Evolutionary conservation across 2,329 filamentous ascomycete species (phyloP).

Genomic region (Chaetomiaceae sp.): DNA sequence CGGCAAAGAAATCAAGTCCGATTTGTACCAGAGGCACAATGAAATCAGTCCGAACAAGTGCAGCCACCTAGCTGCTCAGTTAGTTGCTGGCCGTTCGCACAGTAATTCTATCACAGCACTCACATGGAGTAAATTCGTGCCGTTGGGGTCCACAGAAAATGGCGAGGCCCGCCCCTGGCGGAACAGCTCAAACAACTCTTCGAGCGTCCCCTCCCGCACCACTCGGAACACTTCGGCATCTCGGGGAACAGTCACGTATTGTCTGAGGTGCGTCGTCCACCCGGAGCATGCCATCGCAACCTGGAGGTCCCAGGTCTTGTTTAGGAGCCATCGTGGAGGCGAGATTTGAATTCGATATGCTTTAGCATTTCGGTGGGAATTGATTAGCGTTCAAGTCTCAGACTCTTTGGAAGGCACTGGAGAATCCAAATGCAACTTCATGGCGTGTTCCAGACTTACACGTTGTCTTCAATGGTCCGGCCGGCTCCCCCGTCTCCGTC

Average conservation of each 20-base stretch:
- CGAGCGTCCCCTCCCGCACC: background rate
- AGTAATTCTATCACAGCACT: no score
- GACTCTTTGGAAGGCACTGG: no score
- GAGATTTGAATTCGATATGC: background rate
- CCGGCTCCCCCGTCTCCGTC: no score
- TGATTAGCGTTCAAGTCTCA: no score
- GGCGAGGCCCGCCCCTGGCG: background rate
- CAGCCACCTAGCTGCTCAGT: no score
- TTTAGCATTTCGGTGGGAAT: background rate
- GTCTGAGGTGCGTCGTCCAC: background rate
- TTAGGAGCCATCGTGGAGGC: constrained; percentile 2
- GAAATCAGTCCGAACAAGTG: no score
- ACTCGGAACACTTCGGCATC: background rate
- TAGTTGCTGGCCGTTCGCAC: no score
- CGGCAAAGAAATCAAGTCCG: background rate
- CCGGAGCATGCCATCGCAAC: background rate
- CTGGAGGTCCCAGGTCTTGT: constrained; percentile 2
- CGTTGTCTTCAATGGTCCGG: no score
- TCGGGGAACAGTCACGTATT: background rate
- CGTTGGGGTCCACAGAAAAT: background rate
- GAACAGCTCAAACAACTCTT: background rate
- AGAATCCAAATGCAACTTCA: no score
- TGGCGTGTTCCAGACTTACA: no score
- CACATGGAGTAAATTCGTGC: constrained; percentile 5
- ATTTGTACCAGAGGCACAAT: background rate